Conservation (phyloP, 768 basidiomycete genomes). For the Trametes cinnabarina region DNA sequence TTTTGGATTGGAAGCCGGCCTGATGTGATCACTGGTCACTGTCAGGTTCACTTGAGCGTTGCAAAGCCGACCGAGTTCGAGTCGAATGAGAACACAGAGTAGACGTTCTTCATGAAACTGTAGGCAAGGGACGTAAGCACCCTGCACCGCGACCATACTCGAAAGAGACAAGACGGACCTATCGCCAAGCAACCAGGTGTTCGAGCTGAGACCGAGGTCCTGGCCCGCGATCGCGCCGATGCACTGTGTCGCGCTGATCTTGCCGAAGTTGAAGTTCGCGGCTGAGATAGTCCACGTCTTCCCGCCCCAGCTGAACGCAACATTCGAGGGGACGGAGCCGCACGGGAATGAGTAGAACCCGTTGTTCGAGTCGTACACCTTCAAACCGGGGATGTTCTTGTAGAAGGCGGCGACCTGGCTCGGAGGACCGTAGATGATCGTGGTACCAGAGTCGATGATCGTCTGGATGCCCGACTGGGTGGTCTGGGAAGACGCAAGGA, state of each 20-base stretch:
- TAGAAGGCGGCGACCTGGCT: too few species aligned
- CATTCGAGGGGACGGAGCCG: conserved; percentile 2
- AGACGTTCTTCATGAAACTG: conserved; percentile 16
- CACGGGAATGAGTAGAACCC: conserved; percentile 29
- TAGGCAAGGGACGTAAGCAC: too few species aligned
- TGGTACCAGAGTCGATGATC: too few species aligned
- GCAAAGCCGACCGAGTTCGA: conserved; percentile 13
- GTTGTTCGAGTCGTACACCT: conserved; percentile 7
- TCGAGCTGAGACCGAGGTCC: conserved; percentile 17
- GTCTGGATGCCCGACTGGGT: too few species aligned
- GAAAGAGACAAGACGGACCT: too few species aligned
- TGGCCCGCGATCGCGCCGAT: conserved; percentile 23
- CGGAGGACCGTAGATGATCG: too few species aligned
- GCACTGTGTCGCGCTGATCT: conserved; percentile 12
- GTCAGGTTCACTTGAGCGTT: too few species aligned
- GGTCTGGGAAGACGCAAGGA: too few species aligned
- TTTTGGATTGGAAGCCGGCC: too few species aligned
- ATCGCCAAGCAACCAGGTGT: conserved; percentile 23
- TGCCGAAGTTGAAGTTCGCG: conserved; percentile 26
- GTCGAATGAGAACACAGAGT: conserved; percentile 8
- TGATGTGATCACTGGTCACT: too few species aligned
- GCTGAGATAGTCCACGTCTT: conserved; percentile 12
- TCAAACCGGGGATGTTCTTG: conserved; percentile 26
- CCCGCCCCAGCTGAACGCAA: conserved; percentile 24
- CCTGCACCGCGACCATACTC: too few species aligned